Conservation (phyloP, 305 asterid genomes). For the Fraxinus floribunda region DNA sequence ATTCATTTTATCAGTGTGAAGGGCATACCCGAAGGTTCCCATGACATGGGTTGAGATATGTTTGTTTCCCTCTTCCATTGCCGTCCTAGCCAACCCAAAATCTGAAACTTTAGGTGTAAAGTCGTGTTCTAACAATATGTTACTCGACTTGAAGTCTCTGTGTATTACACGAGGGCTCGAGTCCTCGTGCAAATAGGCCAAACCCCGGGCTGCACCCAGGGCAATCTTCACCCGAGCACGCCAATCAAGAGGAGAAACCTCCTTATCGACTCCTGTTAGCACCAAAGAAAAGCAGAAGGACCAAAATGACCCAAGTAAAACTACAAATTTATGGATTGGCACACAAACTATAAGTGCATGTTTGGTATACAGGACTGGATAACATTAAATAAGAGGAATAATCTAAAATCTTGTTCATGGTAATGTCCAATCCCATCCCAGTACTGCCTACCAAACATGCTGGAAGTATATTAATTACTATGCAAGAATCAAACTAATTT, state of each 20-base stretch:
- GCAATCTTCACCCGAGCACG: slow-evolving; percentile 79
- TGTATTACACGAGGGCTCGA: slow-evolving; percentile 96
- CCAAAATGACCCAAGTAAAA: neutral
- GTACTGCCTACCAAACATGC: neutral
- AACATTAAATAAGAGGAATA: neutral
- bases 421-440: neutral
- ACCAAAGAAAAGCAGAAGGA: slow-evolving; percentile 10
- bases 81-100: slow-evolving; percentile 89
- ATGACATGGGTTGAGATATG: slow-evolving; percentile 82
- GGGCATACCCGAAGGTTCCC: slow-evolving; percentile 63
- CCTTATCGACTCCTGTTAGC: slow-evolving; percentile 63
- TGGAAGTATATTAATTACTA: neutral
- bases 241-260: slow-evolving; percentile 74
- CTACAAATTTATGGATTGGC: neutral
- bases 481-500: neutral
- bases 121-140: slow-evolving; percentile 74
- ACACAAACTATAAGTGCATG: neutral
- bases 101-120: slow-evolving; percentile 90
- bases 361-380: neutral
- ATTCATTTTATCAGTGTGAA: neutral
- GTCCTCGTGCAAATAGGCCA: slow-evolving; percentile 91
- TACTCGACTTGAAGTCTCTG: slow-evolving; percentile 92
- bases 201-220: slow-evolving; percentile 83
- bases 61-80: slow-evolving; percentile 58
- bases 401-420: neutral